Conservation (phyloP, 2,329 filamentous ascomycete species). For the Dryadomyces sulphureus region DNA sequence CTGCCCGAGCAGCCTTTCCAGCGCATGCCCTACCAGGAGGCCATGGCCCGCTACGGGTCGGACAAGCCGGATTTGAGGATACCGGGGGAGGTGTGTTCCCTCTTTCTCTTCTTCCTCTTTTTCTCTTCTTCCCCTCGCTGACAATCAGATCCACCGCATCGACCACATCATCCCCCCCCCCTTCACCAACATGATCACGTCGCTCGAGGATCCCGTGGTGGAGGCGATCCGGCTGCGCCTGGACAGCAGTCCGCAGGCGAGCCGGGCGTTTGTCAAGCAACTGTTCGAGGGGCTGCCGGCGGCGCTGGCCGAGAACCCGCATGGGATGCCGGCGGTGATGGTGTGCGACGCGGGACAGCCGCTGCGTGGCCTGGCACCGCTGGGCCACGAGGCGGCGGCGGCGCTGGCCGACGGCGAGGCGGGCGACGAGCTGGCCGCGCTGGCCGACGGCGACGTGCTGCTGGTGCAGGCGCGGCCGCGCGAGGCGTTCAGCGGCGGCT, state of each 20-base stretch:
- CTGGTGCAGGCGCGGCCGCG: constrained; percentile 65
- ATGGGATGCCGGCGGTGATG: constrained; percentile 69
- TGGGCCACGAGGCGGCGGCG: constrained; percentile 59
- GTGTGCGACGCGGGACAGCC: constrained; percentile 61
- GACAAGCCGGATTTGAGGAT: constrained; percentile 89
- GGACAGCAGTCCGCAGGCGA: constrained; percentile 33
- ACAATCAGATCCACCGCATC: constrained; percentile 46
- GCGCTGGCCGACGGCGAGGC: constrained; percentile 21
- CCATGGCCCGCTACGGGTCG: constrained; percentile 68
- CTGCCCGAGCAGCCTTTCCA: constrained; percentile 28
- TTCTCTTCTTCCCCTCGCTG: constrained; percentile 6
- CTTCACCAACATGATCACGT: constrained; percentile 62
- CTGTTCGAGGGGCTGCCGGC: constrained; percentile 43
- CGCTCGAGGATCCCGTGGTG: constrained; percentile 51
- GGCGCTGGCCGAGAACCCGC: constrained; percentile 50
- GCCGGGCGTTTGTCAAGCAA: constrained; percentile 50
- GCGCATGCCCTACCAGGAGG: constrained; percentile 55
- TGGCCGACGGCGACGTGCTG: constrained; percentile 62
- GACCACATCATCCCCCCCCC: constrained; percentile 46
- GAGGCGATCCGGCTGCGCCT: constrained; percentile 60
- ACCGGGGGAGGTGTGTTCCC: constrained; percentile 33
- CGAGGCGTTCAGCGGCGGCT: constrained; percentile 53
- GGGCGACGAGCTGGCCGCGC: constrained; percentile 19
- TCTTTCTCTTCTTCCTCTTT: neutral
- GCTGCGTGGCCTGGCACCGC: constrained; percentile 58